Base-by-base conservation (phyloP, 2,329 filamentous ascomycete genomes). In the Hirsutella thompsonii region DNA sequence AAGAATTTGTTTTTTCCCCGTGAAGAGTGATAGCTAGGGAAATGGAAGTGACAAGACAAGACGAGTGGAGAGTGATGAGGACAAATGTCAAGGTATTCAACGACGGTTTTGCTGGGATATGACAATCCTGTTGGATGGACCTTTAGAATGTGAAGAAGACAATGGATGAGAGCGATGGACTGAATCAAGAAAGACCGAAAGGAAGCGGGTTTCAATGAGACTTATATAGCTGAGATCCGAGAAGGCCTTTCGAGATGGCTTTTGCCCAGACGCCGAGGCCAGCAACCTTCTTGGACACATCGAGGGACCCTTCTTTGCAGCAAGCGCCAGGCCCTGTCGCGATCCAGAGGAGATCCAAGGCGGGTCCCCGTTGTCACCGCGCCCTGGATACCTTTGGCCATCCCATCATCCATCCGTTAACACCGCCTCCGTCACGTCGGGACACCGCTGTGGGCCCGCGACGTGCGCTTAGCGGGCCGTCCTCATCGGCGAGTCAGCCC, bases 341-440 rank as follows among this genome's bases (percentile, higher is more conserved):
- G 37, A 38, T 38, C 37, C 23, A 38, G 13, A 26, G 23, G 9
- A 38, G 37, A 38, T 38, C 37, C 37, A n/a, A 34, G 29, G 32
- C 32, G 6, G 40, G 36, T 43, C 29, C 45, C 19, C 39, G 39
- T 46, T 44, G 40, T 45, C 28, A 26, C 23, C 23, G n/a, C 23
- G 23, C 6, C 23, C 23, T 26, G 23, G 23, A 6, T 26, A 11
- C 23, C 23, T 26, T 11, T 26, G 23, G 23, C 18, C 11, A 29
- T 16, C 26, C 13, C 28, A 29, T 29, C 36, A 11, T 16, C 26
- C 16, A 20, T 29, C 5, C n/a, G 26, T 38, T 28, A 49, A 49
- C 47, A 51, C 50, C 45, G 45, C 49, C 44, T 45, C 49, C 40
- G 45, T 48, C 32, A 33, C 16, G 32, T 33, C 32, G 32, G 32